Base-by-base conservation (phyloP, 305 asterid species). In the Stenogyne calaminthoides region DNA sequence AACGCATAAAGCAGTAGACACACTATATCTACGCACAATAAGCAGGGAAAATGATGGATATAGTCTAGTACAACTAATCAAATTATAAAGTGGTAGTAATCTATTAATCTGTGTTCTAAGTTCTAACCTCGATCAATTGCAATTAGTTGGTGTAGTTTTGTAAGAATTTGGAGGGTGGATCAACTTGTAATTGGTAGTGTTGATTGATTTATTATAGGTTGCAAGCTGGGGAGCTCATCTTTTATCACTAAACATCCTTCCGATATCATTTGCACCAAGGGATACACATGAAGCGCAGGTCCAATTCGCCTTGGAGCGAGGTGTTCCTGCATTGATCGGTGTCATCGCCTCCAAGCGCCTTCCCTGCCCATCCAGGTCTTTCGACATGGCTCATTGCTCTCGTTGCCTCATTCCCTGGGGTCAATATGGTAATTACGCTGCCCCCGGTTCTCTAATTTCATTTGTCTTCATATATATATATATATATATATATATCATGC, bases 201-300 rank as follows among this genome's bases (percentile, higher is more conserved):
- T 25, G 20, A n/a, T 47, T n/a, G n/a, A n/a, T n/a, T n/a, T n/a
- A n/a, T 1, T 2, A 4, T 32, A 86, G 90, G 90, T 86, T 67
- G 90, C 90, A 2, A 86, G 90, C 44, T 86, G 88, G 88, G 90
- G 90, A 63, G 90, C 88, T 59, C 80, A 86, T 65, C 85, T 86
- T 51, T 10, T 83, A 22, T 80, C 84, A 7, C 57, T 84, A 20
- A 74, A 80, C 58, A 74, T 86, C 51, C 16, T 86, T 11, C 71
- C 88, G 15, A 77, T 86, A 73, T 86, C 90, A 0, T 84, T 86
- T 67, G 90, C 90, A 1, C 88, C 90, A 0, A 77, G 84, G 71
- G 88, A 86, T 25, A 77, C 86, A 0, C 90, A 86, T 10, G 90
- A 83, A 58, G 86, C 88, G 0, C 90, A 86, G 20, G 90, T 86